Conservation (phyloP, 306 rosid species). For the Lathyrus tuberosus region DNA sequence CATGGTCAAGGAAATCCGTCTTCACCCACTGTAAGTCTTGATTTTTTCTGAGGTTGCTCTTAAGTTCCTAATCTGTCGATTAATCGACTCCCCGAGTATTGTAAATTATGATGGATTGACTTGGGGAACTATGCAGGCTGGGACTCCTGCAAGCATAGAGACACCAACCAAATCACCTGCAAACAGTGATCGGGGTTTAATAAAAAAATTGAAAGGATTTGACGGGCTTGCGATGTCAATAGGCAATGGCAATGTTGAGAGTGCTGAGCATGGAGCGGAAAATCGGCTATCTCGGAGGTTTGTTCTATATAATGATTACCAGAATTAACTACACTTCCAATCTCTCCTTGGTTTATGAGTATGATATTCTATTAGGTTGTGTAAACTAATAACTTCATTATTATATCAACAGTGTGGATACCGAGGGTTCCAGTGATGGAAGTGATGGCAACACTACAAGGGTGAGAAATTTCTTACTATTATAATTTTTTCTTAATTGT, state of each 20-base stretch:
- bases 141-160: slow-evolving; percentile 59
- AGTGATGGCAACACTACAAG: slow-evolving; percentile 76
- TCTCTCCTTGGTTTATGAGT: slow-evolving; percentile 25
- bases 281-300: slow-evolving; percentile 76
- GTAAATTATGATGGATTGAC: slow-evolving; percentile 30
- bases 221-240: slow-evolving; percentile 96
- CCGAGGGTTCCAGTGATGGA: slow-evolving; percentile 85
- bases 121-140: slow-evolving; percentile 60
- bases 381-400: slow-evolving; percentile 37
- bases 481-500: slow-evolving; percentile 10
- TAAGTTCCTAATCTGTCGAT: slow-evolving; percentile 4
- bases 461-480: slow-evolving; percentile 54
- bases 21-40: slow-evolving; percentile 73
- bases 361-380: slow-evolving; percentile 9
- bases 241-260: slow-evolving; percentile 71
- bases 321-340: slow-evolving; percentile 3
- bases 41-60: slow-evolving; percentile 21
- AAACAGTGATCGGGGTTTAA: slow-evolving; percentile 68
- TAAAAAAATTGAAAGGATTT: slow-evolving; percentile 82
- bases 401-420: slow-evolving; percentile 61
- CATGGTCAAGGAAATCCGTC: slow-evolving; percentile 76
- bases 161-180: slow-evolving; percentile 79
- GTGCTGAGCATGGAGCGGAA: slow-evolving; percentile 64
- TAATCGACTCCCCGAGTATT: background rate
- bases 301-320: slow-evolving; percentile 28